Percentiles rank a stretch among this genome's conserved stretches.
Evolutionary conservation across 1,284 basidiomycete genomes (phyloP).

Genomic region (Nidula niveotomentosa): DNA sequence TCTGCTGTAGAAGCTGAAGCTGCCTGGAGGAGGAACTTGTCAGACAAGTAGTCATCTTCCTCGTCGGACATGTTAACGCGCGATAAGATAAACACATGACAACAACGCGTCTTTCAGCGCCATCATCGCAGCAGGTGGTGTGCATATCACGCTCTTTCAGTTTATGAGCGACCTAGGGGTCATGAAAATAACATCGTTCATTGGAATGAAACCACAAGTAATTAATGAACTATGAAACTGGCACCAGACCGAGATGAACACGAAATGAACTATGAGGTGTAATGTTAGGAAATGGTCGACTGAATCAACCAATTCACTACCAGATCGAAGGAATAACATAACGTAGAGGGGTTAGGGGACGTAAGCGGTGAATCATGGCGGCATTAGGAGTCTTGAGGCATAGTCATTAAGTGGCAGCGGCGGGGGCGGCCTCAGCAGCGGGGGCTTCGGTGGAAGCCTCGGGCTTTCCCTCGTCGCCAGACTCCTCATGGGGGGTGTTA

Average conservation of each 20-base stretch:
- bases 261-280: conserved; percentile 15
- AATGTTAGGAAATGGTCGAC: conserved; percentile 7
- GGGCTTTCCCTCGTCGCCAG: conserved; percentile 33
- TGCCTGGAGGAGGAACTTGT: conserved; percentile 68
- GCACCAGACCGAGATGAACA: conserved; percentile 49
- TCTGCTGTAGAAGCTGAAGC: conserved; percentile 22
- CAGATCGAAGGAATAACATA: conserved; percentile 8
- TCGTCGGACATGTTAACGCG: conserved; percentile 47
- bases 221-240: conserved; percentile 29
- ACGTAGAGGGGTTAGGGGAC: conserved; percentile 16
- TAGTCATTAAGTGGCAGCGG: conserved; percentile 23
- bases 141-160: conserved; percentile 5
- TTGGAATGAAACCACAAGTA: conserved; percentile 26
- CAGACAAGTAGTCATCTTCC: conserved; percentile 80
- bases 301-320: neutral
- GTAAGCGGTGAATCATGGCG: conserved; percentile 18
- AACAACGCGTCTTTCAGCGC: conserved; percentile 10
- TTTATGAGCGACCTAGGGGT: neutral
- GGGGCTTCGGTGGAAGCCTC: conserved; percentile 5
- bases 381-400: conserved; percentile 16
- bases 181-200: conserved; percentile 17
- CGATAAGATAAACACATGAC: conserved; percentile 20
- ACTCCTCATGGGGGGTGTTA: conserved; percentile 54
- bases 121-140: no score
- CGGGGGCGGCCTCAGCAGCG: conserved; percentile 5